phyloP scores from a whole-genome alignment of 2,329 filamentous ascomycete species.

The Xylariaceae sp. region DNA sequence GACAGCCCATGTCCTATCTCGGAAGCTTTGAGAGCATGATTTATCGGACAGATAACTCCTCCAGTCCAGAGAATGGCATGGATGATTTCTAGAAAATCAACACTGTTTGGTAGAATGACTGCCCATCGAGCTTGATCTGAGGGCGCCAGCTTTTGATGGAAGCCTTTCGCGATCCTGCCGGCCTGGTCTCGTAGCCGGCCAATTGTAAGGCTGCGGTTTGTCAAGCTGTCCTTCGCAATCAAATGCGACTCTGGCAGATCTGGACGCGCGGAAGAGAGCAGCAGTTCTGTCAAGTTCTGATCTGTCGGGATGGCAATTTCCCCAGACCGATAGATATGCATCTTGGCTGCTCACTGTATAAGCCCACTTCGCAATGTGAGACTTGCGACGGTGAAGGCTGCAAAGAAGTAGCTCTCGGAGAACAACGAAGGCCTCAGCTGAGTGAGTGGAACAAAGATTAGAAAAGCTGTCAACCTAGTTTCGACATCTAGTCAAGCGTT shows the following conservation, averaged over 20 bases:
- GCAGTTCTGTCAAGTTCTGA: slow-evolving; percentile 41
- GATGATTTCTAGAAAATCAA: slow-evolving; percentile 41
- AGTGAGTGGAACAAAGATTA: too few species aligned
- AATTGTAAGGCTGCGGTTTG: slow-evolving; percentile 42
- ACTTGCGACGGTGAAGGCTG: too few species aligned
- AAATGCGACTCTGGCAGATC: slow-evolving; percentile 39
- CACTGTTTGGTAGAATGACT: slow-evolving; percentile 42
- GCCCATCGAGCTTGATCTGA: slow-evolving; percentile 38
- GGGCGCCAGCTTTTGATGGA: slow-evolving; percentile 31
- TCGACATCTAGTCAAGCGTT: too few species aligned
- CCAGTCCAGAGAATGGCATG: slow-evolving; percentile 41
- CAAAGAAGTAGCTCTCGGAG: too few species aligned
- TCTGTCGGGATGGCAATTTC: slow-evolving; percentile 35
- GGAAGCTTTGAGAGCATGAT: slow-evolving; percentile 35
- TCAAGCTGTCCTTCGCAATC: slow-evolving; percentile 40
- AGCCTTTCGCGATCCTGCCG: slow-evolving; percentile 38
- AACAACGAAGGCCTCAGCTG: too few species aligned
- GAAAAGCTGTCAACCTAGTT: too few species aligned
- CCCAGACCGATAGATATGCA: slow-evolving; percentile 33
- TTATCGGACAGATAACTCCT: slow-evolving; percentile 37
- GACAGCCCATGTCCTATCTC: slow-evolving; percentile 41
- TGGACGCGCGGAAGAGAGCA: slow-evolving; percentile 34
- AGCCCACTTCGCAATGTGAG: neutral
- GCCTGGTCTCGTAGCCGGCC: slow-evolving; percentile 39
- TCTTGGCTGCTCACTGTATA: slow-evolving; percentile 11